phyloP scores from a whole-genome alignment of 495 filamentous ascomycete species.

The Penicillium desertorum region DNA sequence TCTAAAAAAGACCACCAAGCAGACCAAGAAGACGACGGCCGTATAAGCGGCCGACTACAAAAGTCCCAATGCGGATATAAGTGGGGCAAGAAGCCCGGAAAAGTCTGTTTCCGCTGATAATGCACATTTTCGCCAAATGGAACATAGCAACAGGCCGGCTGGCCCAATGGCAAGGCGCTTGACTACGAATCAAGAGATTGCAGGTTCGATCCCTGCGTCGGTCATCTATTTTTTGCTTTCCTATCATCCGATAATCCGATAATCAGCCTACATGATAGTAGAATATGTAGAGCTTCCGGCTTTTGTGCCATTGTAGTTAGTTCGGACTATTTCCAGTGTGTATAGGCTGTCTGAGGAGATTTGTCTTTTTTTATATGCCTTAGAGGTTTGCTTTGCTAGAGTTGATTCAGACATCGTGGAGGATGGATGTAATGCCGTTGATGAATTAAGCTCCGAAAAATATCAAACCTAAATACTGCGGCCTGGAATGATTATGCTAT shows the following conservation, averaged over 20 bases:
- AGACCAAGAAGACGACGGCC: too few relatives aligned
- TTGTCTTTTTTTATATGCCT: not conserved
- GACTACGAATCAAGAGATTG: conserved; percentile 70
- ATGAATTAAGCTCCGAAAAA: not conserved
- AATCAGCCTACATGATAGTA: not conserved
- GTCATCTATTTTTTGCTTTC: conserved; percentile 31
- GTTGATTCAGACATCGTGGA: too few relatives aligned
- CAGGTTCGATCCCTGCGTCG: conserved; percentile 49
- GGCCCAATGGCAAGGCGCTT: conserved; percentile 72
- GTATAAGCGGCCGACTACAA: not conserved
- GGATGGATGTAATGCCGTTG: not conserved
- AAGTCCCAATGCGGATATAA: not conserved
- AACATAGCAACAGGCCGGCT: conserved; percentile 37
- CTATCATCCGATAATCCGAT: not conserved
- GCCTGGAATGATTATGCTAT: not conserved
- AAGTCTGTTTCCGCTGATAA: not conserved
- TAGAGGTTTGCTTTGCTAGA: not conserved
- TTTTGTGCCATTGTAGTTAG: too few relatives aligned
- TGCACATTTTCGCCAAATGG: not conserved
- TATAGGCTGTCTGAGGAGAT: too few relatives aligned
- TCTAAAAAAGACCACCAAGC: too few relatives aligned
- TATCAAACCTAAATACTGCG: not conserved
- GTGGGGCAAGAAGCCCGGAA: too few relatives aligned
- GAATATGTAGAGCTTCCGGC: not conserved
- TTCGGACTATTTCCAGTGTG: too few relatives aligned